Percentiles rank a stretch among this genome's conserved stretches.
phyloP scores from a whole-genome alignment of 208 protist species.

The Kentomonas sorsogonicus region DNA sequence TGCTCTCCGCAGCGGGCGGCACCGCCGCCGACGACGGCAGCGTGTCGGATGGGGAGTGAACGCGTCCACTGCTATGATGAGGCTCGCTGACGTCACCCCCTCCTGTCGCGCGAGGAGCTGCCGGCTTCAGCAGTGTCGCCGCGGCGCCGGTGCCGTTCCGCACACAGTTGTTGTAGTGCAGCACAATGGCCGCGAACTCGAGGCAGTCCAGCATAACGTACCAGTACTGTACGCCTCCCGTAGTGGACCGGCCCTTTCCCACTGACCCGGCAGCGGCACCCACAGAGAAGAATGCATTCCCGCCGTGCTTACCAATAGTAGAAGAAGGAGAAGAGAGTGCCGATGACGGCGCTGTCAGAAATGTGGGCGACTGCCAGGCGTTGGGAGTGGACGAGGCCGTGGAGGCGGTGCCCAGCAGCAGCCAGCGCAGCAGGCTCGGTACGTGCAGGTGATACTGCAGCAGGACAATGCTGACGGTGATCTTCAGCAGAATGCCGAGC shows the following conservation, averaged over 20 bases:
- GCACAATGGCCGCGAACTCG: constrained; percentile 20
- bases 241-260: too few species aligned
- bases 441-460: constrained; percentile 4
- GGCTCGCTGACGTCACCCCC: constrained; percentile 5
- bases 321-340: too few species aligned
- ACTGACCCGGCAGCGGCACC: too few species aligned
- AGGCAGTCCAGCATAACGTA: constrained; percentile 18
- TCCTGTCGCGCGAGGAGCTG: neutral
- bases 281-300: too few species aligned
- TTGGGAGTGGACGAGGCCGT: neutral
- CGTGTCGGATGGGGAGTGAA: neutral
- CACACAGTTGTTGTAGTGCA: constrained; percentile 29
- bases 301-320: too few species aligned
- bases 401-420: constrained; percentile 18
- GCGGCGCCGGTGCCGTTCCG: constrained; percentile 29
- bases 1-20: neutral
- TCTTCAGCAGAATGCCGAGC: constrained; percentile 33
- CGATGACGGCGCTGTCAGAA: too few species aligned
- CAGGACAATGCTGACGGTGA: constrained; percentile 15
- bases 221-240: neutral
- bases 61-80: too few species aligned
- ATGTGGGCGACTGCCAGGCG: too few species aligned
- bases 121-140: neutral
- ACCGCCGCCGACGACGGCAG: neutral
- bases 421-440: constrained; percentile 13